phyloP scores from a whole-genome alignment of 441 rosid species.

The Gossypium schwendimanii region DNA sequence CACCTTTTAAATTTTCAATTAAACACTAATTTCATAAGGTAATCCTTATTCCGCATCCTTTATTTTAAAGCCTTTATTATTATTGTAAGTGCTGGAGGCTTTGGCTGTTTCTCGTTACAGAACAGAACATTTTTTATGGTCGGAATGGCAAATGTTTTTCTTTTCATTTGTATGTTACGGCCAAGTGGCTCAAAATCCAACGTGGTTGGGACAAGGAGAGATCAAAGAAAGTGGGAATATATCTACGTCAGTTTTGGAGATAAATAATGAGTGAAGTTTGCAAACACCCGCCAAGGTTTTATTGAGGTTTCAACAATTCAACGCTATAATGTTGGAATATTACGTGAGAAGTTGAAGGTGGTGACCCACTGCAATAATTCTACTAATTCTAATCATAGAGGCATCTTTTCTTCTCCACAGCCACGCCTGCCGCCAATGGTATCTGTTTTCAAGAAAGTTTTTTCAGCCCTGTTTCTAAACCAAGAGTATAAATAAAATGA shows the following conservation, averaged over 20 bases:
- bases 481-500: neutral
- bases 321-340: neutral
- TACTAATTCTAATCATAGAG: neutral
- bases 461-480: neutral
- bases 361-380: neutral
- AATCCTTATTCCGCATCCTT: too few relatives aligned
- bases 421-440: neutral
- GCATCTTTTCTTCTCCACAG: neutral
- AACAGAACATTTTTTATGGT: neutral
- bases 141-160: neutral
- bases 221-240: neutral
- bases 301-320: neutral
- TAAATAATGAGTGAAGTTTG: neutral
- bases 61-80: too few relatives aligned
- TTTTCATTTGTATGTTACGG: neutral
- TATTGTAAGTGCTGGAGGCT: neutral
- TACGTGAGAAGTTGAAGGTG: neutral
- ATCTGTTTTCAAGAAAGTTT: neutral
- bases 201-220: neutral
- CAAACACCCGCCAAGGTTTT: neutral
- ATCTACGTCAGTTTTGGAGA: neutral
- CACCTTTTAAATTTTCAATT: too few relatives aligned
- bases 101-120: neutral
- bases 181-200: neutral
- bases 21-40: too few relatives aligned